Evolutionary conservation across 2,329 filamentous ascomycete species (phyloP), one percentile per base, ranked within the genome.

Genomic region (Aplosporella prunicola): DNA sequence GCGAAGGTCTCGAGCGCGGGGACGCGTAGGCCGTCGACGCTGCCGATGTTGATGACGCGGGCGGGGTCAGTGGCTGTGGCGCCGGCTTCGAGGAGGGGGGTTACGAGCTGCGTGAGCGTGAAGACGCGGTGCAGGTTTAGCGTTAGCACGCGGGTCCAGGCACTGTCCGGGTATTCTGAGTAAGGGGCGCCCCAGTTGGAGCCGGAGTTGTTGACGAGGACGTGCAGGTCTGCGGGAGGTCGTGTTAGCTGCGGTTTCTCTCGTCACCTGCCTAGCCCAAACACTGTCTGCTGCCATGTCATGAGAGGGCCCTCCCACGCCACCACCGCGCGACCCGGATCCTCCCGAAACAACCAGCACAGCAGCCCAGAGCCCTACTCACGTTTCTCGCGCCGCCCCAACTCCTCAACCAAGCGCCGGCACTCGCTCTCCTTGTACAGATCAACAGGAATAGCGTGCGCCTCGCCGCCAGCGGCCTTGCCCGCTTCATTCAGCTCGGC

Each of bases 141-240:
- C 43, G 69, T 72, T 41, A 79, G 63, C 20, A 78, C 67, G 47
- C 72, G 71, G 18, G 64, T 67, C 74, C 72, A 80, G 11, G 55
- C 52, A 0, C 46, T 41, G 13, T 53, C 47, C 2, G 77, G 77
- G 54, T 78, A 79, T 7, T 60, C 58, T 40, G 76, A 74, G 50
- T 76, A 70, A 13, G 66, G 55, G 27, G 68, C 75, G 50, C 76
- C 77, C 78, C 77, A 81, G 43, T 75, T 72, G 24, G 71, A 73
- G 45, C 78, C 78, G 30, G 66, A 71, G 61, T 82, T 82, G 64
- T 81, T 80, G 46, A 81, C 66, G 9, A 81, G 67, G 29, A 81
- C 63, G 50, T 82, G 67, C 15, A 82, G 65, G 44, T 65, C 61
- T n/a, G n/a, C n/a, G n/a, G n/a, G n/a, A n/a, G n/a, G n/a, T n/a